A percentile compares a stretch with the other conserved stretches of the same genome.
phyloP scores from a whole-genome alignment of 106 monocot species.

The Vanilla planifolia region DNA sequence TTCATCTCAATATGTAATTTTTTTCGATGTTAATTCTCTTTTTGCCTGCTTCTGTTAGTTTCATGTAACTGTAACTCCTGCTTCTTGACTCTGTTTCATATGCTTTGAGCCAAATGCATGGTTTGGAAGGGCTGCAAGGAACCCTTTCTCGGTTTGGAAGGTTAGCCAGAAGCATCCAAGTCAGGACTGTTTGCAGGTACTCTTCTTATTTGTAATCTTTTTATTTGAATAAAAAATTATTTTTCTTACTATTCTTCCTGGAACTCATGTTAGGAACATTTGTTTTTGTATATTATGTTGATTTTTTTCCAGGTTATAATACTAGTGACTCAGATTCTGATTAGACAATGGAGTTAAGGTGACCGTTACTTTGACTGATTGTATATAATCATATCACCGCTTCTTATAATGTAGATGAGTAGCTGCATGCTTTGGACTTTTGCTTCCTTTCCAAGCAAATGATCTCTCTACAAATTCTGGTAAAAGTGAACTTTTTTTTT shows the following conservation, averaged over 20 bases:
- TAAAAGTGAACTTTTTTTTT: background rate
- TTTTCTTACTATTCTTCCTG: no score
- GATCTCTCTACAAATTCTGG: background rate
- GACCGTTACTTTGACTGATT: slow-evolving; percentile 6
- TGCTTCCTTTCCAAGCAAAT: background rate
- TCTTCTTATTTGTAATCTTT: no score
- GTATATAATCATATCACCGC: no score
- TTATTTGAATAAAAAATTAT: no score
- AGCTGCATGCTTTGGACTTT: background rate
- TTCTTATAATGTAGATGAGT: no score
- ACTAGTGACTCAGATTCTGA: slow-evolving; percentile 90
- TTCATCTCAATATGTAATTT: no score
- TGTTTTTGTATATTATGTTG: no score
- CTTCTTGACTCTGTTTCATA: no score
- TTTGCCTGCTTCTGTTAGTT: no score
- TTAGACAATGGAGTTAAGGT: slow-evolving; percentile 26
- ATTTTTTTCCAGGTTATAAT: slow-evolving; percentile 70
- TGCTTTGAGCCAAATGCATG: slow-evolving; percentile 59
- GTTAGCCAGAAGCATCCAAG: slow-evolving; percentile 68
- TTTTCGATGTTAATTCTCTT: no score
- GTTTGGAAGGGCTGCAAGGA: slow-evolving; percentile 57
- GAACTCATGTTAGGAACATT: background rate
- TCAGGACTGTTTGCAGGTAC: no score
- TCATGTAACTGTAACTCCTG: no score
- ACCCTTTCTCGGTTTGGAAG: slow-evolving; percentile 51